Evolutionary conservation across 768 basidiomycete genomes (phyloP).

Genomic region (Collybiopsis confluens): DNA sequence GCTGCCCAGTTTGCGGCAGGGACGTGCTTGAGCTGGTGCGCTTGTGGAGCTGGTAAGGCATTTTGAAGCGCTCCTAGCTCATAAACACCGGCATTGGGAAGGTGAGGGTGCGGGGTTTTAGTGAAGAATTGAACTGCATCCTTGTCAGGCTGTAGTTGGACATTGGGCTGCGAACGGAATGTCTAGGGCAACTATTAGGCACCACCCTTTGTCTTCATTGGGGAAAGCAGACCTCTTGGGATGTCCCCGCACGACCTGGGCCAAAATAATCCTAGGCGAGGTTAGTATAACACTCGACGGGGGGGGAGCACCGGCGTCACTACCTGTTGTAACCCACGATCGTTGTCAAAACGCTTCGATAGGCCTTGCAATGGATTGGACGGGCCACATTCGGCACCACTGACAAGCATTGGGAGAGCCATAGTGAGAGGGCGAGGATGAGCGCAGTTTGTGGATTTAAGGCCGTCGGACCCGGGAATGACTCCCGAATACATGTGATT

Average conservation of each 20-base stretch:
- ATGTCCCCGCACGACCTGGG: constrained; percentile 53
- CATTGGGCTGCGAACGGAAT: constrained; percentile 53
- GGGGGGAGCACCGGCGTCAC: constrained; percentile 10
- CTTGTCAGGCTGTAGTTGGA: constrained; percentile 42
- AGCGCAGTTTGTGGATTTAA: not conserved
- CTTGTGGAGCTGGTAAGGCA: constrained; percentile 35
- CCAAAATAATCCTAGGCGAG: constrained; percentile 64
- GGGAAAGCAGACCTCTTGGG: constrained; percentile 48
- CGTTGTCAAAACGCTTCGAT: constrained; percentile 73
- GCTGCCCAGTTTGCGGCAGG: constrained; percentile 6
- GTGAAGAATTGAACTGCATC: constrained; percentile 69
- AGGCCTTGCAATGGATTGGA: constrained; percentile 78
- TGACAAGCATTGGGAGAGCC: constrained; percentile 78
- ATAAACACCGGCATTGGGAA: constrained; percentile 40
- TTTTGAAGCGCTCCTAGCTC: constrained; percentile 55
- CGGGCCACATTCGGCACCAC: constrained; percentile 80
- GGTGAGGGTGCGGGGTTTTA: constrained; percentile 26
- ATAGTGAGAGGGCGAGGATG: constrained; percentile 29
- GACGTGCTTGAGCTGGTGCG: not conserved
- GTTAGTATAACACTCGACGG: constrained; percentile 7
- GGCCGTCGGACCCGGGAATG: not conserved
- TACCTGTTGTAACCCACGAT: constrained; percentile 79
- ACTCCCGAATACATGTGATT: constrained; percentile 7
- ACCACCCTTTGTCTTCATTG: not conserved
- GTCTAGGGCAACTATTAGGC: constrained; percentile 29